These are phyloP conservation scores for Beauveria australis DNA, from an alignment of 2,329 filamentous ascomycete species.

Conservation along the genomic window DNA sequence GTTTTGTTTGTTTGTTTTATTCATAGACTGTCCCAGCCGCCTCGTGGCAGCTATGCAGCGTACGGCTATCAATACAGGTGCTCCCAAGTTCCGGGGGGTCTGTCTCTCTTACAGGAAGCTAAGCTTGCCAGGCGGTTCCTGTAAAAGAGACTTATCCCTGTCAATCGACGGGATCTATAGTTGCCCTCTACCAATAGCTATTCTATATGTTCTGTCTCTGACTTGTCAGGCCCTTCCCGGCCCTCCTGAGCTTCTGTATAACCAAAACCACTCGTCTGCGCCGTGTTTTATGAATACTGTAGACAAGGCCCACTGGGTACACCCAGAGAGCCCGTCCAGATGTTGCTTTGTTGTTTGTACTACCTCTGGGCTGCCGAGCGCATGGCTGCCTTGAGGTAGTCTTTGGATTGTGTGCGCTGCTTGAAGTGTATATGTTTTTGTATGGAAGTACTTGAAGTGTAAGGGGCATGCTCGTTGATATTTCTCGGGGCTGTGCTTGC, in stretches of 20 bases:
- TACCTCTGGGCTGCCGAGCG: slow-evolving; percentile 1
- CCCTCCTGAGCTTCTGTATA: slow-evolving; percentile 22
- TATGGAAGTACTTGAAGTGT: slow-evolving; percentile 4
- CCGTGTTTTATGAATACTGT: slow-evolving; percentile 6
- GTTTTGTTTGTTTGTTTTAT: no score
- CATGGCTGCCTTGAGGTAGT: slow-evolving; percentile 1
- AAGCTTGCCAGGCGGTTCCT: background rate
- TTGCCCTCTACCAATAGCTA: slow-evolving; percentile 3
- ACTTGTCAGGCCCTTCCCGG: slow-evolving; percentile 18
- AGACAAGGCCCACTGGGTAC: background rate
- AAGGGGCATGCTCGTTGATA: slow-evolving; percentile 7
- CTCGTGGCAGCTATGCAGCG: slow-evolving; percentile 3
- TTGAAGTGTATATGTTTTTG: slow-evolving; percentile 2
- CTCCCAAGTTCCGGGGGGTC: background rate
- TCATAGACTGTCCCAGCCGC: no score
- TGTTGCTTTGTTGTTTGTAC: background rate
- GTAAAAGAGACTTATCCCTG: background rate
- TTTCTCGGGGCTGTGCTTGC: slow-evolving; percentile 3
- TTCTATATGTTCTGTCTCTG: slow-evolving; percentile 22
- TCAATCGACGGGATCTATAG: background rate
- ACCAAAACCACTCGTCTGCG: slow-evolving; percentile 17
- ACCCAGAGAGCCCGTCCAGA: background rate
- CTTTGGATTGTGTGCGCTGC: slow-evolving; percentile 2
- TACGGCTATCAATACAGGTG: background rate
- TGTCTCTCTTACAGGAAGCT: background rate